Base-by-base conservation (phyloP, 441 rosid species). In the Adansonia rubrostipa region DNA sequence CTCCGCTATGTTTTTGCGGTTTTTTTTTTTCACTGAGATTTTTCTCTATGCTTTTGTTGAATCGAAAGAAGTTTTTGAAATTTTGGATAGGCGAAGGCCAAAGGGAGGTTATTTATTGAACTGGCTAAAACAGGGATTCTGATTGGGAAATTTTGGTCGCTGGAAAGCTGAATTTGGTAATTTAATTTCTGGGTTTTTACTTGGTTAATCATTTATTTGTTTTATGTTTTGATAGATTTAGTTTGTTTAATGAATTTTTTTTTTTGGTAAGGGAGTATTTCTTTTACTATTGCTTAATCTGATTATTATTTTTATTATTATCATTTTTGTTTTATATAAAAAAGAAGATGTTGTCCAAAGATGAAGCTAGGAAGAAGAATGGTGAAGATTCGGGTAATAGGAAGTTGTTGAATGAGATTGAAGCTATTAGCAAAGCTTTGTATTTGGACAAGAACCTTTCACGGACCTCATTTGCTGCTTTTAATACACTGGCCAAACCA, bases 381-480 rank as follows among this genome's bases (percentile, higher is more conserved):
- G 89, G 86, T 69, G 87, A 86, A 80, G 88, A 85, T 75, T 82
- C 93, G 6, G 86, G 89, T 75, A 81, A 82, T 71, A 83, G 76
- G 36, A 89, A 86, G 84, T 83, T 93, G 82, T 79, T 92, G 74
- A 86, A 82, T 47, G 99, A 96, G 54, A 92, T 96, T 1, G 94
- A 92, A 87, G 87, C 91, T n/a, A 89, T 93, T 71, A 87, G 93
- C 70, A 93, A 88, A 83, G 98, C 97, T 62, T 88, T 96, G 45
- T 90, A 92, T 77, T 74, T 82, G 53, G 95, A 90, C 62, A 94
- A 84, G 64, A 86, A 53, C 75, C 85, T 73, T 74, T 11, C 79
- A 14, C 85, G 82, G 87, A 79, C 68, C 44, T 86, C 84, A 22
- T 24, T 68, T 83, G 70, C 92, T 61, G 28, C 80, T 1, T 64